These are phyloP conservation scores for Tolypocladium sp. DNA, from an alignment of 2,329 filamentous ascomycete species.

Conservation along the genomic window DNA sequence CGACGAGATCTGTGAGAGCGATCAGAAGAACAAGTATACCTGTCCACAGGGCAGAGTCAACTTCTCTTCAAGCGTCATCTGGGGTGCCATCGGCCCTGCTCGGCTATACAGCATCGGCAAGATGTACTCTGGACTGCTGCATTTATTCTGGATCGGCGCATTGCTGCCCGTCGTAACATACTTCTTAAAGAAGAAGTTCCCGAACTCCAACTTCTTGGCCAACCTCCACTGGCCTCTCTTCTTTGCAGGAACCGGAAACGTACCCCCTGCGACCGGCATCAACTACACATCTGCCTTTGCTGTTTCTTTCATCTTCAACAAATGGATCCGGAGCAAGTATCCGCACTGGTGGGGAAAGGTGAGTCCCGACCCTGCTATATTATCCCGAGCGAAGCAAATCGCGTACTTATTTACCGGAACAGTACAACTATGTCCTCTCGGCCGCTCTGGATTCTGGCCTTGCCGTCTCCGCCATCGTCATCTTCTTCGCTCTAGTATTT, in stretches of 20 bases:
- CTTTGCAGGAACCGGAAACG: neutral
- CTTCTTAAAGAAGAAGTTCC: neutral
- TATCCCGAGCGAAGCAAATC: neutral
- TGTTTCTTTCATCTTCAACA: neutral
- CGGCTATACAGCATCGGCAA: neutral
- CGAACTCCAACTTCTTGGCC: neutral
- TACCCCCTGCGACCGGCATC: neutral
- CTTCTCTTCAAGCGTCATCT: neutral
- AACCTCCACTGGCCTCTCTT: neutral
- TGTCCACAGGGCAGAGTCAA: neutral
- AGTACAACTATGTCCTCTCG: constrained; percentile 14
- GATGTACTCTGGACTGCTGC: neutral
- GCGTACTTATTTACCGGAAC: neutral
- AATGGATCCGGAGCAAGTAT: neutral
- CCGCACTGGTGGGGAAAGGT: neutral
- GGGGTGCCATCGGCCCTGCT: neutral
- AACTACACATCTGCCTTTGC: neutral
- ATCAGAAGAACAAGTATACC: neutral
- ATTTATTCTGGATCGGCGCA: neutral
- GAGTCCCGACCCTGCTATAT: neutral
- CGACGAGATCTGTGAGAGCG: neutral
- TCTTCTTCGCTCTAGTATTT: neutral
- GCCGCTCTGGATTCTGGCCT: neutral
- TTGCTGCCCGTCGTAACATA: neutral
- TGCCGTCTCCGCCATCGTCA: neutral